phyloP scores from a whole-genome alignment of 148 eudicot species.

The Spergularia bocconei region DNA sequence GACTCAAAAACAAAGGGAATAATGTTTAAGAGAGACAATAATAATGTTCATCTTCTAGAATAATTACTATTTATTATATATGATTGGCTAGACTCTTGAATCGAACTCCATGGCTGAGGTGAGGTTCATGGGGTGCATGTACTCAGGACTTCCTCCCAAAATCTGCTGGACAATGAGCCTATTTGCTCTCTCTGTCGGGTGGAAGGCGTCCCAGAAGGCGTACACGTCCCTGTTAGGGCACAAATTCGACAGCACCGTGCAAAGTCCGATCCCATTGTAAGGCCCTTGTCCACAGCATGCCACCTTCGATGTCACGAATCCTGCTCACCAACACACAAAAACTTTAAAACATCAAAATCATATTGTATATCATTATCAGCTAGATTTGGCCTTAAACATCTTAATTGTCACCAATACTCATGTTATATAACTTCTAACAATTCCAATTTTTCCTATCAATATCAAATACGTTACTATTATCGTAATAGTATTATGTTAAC shows the following conservation, averaged over 20 bases:
- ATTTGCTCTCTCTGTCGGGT: constrained; percentile 40
- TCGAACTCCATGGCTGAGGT: constrained; percentile 37
- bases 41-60: neutral
- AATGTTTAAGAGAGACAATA: neutral
- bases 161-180: constrained; percentile 33
- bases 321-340: constrained; percentile 12
- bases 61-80: neutral
- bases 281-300: constrained; percentile 55
- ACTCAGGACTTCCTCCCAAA: constrained; percentile 25
- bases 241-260: constrained; percentile 32
- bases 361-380: no score
- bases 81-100: constrained; percentile 15
- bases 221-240: constrained; percentile 37
- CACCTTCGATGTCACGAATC: constrained; percentile 41
- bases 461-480: no score
- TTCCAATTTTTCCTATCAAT: no score
- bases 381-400: no score
- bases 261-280: constrained; percentile 41
- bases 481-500: no score
- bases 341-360: no score
- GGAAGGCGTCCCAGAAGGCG: constrained; percentile 47
- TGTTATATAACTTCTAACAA: no score
- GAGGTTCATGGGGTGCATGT: constrained; percentile 48
- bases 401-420: no score
- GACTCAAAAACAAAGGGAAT: neutral